These are phyloP conservation scores for Claviceps africana DNA, from an alignment of 2,329 filamentous ascomycete species.

Conservation along the genomic window DNA sequence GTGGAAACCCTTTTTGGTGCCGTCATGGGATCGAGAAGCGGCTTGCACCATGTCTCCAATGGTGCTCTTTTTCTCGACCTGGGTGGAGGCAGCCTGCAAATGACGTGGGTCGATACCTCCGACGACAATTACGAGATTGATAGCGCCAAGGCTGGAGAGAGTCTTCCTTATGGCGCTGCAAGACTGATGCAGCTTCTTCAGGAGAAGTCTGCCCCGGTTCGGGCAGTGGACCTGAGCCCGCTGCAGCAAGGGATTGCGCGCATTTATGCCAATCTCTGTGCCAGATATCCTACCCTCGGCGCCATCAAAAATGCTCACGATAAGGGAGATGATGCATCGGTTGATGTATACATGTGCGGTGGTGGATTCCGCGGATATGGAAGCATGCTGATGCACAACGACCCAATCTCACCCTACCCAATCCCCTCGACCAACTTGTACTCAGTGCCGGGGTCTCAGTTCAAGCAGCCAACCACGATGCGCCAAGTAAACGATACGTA, in stretches of 20 bases:
- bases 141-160: conserved; percentile 41
- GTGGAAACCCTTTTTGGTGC: conserved; percentile 76
- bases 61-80: conserved; percentile 75
- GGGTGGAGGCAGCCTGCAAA: conserved; percentile 57
- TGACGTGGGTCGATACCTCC: conserved; percentile 46
- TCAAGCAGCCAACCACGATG: conserved; percentile 41
- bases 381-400: conserved; percentile 71
- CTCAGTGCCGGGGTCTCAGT: conserved; percentile 45
- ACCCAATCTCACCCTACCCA: conserved; percentile 62
- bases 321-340: conserved; percentile 21
- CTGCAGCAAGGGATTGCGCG: conserved; percentile 44
- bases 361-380: conserved; percentile 87
- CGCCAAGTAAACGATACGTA: conserved; percentile 33
- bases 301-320: conserved; percentile 22
- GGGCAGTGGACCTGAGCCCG: conserved; percentile 34
- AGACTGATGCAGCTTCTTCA: conserved; percentile 38
- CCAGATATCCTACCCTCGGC: conserved; percentile 35
- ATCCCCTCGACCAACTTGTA: conserved; percentile 75
- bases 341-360: conserved; percentile 73
- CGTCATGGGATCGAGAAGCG: conserved; percentile 62
- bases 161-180: conserved; percentile 48
- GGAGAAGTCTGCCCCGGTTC: conserved; percentile 23
- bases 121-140: conserved; percentile 31
- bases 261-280: conserved; percentile 42
- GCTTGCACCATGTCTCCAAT: conserved; percentile 44